A percentile compares a stretch with the other conserved stretches of the same genome.
Evolutionary conservation across 2,329 filamentous ascomycete species (phyloP).

Genomic region (Pseudogymnoascus sp.): DNA sequence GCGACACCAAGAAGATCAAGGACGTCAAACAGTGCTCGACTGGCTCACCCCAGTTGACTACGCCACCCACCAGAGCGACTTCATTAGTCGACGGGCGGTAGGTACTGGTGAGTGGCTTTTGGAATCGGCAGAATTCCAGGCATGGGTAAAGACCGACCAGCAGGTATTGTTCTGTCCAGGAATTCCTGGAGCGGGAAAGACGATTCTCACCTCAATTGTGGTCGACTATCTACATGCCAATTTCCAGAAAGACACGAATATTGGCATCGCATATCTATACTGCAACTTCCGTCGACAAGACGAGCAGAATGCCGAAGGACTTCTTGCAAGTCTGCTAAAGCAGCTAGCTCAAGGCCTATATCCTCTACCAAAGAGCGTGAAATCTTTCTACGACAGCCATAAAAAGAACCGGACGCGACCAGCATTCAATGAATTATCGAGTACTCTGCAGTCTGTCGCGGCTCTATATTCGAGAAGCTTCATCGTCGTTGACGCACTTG

Average conservation of each 20-base stretch:
- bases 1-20: no score
- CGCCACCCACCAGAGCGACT: background rate
- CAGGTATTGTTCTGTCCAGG: constrained; percentile 3
- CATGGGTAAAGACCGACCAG: constrained; percentile 13
- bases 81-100: constrained; percentile 10
- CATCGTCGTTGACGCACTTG: constrained; percentile 11
- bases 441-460: constrained; percentile 17
- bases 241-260: constrained; percentile 6
- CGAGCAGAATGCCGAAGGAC: constrained; percentile 19
- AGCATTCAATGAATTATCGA: constrained; percentile 19
- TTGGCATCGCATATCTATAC: constrained; percentile 25
- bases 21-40: no score
- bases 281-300: constrained; percentile 12
- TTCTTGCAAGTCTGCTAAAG: constrained; percentile 28
- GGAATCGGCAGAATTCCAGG: constrained; percentile 13
- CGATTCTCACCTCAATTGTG: constrained; percentile 12
- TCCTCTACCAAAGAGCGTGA: constrained; percentile 16
- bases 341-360: constrained; percentile 24
- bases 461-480: constrained; percentile 17
- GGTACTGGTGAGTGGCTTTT: constrained; percentile 19
- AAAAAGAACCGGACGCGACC: constrained; percentile 18
- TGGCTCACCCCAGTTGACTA: no score
- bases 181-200: constrained; percentile 8
- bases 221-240: constrained; percentile 4
- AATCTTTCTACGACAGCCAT: constrained; percentile 23